Conservation (phyloP, 192 early-diverging fungal genomes). For the Backusella mclennaniae region DNA sequence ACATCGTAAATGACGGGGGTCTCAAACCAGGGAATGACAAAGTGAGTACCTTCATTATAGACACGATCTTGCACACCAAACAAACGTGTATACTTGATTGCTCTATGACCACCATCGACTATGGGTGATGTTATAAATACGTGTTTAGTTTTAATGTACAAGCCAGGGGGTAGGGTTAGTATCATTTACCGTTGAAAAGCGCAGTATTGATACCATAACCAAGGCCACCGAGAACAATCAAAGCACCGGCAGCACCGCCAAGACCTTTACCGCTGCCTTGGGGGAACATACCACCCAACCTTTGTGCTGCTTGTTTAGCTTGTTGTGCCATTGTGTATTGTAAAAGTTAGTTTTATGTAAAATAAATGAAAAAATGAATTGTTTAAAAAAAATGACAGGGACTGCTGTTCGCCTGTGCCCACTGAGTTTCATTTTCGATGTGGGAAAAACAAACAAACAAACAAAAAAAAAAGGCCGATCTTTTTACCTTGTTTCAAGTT, state of each 20-base stretch:
- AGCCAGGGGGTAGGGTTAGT: not conserved
- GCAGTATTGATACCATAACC: slow-evolving; percentile 77
- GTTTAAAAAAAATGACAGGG: too few species aligned
- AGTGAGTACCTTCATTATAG: slow-evolving; percentile 95
- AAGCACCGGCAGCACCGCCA: slow-evolving; percentile 56
- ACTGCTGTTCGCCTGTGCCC: too few species aligned
- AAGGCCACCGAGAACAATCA: slow-evolving; percentile 70
- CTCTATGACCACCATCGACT: slow-evolving; percentile 98
- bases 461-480: not conserved
- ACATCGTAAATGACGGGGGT: slow-evolving; percentile 95
- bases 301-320: slow-evolving; percentile 59
- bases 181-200: slow-evolving; percentile 84
- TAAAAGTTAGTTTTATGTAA: not conserved
- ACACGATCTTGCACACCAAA: slow-evolving; percentile 82
- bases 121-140: not conserved
- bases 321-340: slow-evolving; percentile 44
- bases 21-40: slow-evolving; percentile 95
- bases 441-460: not conserved
- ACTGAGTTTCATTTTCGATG: too few species aligned
- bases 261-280: slow-evolving; percentile 53
- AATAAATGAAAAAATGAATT: not conserved
- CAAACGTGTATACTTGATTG: slow-evolving; percentile 94
- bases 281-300: slow-evolving; percentile 63
- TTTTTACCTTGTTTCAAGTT: not conserved
- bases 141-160: not conserved